Evolutionary conservation across 1,284 basidiomycete species (phyloP).

Genomic region (Trichosporon inkin): DNA sequence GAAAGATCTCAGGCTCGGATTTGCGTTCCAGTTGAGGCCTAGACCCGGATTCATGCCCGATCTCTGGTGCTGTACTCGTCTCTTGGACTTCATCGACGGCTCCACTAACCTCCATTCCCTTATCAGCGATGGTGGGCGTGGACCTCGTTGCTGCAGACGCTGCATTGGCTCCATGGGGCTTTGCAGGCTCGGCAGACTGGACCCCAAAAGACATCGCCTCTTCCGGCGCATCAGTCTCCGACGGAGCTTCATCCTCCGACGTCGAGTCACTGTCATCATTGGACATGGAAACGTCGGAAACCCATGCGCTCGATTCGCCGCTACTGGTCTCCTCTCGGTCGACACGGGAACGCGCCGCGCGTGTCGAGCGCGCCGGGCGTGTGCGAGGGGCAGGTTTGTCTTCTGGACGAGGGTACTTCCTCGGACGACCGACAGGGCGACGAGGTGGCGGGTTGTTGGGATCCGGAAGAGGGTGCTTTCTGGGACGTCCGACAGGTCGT

Average conservation of each 20-base stretch:
- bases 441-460: not conserved
- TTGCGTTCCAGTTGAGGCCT: not conserved
- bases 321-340: not conserved
- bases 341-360: not conserved
- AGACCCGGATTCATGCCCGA: no score
- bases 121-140: no score
- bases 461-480: constrained; percentile 16
- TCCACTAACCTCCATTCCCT: no score
- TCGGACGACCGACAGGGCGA: constrained; percentile 17
- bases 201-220: no score
- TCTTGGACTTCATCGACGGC: no score
- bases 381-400: not conserved
- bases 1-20: not conserved
- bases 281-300: not conserved
- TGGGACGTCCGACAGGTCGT: constrained; percentile 17
- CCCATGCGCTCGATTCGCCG: not conserved
- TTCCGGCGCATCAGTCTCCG: no score
- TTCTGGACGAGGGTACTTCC: constrained; percentile 11
- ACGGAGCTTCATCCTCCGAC: not conserved
- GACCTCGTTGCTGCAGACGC: no score
- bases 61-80: no score
- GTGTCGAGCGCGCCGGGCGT: not conserved
- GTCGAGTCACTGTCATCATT: not conserved
- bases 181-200: no score
- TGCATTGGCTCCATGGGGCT: no score